Evolutionary conservation across 495 filamentous ascomycete genomes (phyloP).

Genomic region (Melanomma pulvis-pyrius): DNA sequence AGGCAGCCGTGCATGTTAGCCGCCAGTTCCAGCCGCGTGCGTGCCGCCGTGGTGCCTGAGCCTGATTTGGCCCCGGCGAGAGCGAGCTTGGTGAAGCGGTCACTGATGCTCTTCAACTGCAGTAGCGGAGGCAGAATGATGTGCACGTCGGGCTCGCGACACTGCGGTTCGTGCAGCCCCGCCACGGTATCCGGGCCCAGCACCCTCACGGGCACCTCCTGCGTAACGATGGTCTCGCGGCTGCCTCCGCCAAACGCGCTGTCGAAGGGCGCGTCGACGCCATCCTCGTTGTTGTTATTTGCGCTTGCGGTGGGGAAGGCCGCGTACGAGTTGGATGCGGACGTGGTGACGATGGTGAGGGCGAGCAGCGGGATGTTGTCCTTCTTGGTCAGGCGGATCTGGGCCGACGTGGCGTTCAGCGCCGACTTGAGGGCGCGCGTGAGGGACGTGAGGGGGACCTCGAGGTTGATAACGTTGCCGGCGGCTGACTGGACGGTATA

Average conservation of each 20-base stretch:
- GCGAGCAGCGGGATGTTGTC: slow-evolving; percentile 80
- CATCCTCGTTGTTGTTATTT: slow-evolving; percentile 26
- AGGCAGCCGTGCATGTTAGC: slow-evolving; percentile 93
- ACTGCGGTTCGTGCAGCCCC: slow-evolving; percentile 83
- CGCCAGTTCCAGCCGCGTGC: slow-evolving; percentile 73
- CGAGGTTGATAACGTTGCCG: slow-evolving; percentile 89
- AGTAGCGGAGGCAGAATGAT: slow-evolving; percentile 82
- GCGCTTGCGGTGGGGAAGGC: slow-evolving; percentile 27
- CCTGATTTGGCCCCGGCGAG: slow-evolving; percentile 32
- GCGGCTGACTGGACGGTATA: slow-evolving; percentile 85
- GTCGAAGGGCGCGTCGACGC: slow-evolving; percentile 14
- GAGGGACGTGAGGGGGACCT: slow-evolving; percentile 79
- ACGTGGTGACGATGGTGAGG: slow-evolving; percentile 68
- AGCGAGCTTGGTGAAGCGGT: slow-evolving; percentile 87
- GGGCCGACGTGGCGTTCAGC: slow-evolving; percentile 70
- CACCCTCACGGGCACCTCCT: slow-evolving; percentile 92
- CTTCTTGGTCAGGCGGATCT: slow-evolving; percentile 89
- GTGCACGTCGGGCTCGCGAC: slow-evolving; percentile 90
- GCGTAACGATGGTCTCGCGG: slow-evolving; percentile 87
- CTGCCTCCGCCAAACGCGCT: slow-evolving; percentile 56
- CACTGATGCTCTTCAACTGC: slow-evolving; percentile 86
- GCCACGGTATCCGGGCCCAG: slow-evolving; percentile 78
- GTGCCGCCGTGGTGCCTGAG: slow-evolving; percentile 35
- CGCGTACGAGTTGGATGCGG: slow-evolving; percentile 24
- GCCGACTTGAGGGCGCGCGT: slow-evolving; percentile 87